Evolutionary conservation across 192 early-diverging fungal species (phyloP).

Genomic region (Entrophospora sp.): DNA sequence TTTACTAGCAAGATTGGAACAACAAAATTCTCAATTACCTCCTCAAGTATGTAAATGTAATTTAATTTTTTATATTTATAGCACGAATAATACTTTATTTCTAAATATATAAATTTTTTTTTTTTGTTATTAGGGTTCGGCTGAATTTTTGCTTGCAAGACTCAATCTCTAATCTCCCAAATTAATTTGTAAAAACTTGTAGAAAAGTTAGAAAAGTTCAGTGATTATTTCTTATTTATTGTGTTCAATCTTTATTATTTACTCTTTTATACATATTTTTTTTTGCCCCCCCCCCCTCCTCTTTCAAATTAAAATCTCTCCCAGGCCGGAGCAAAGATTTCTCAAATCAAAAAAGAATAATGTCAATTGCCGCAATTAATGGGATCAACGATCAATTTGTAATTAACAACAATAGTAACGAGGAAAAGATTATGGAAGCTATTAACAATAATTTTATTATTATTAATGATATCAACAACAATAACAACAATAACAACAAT

Average conservation of each 20-base stretch:
- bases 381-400: constrained; percentile 27
- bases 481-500: too few relatives aligned
- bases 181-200: constrained; percentile 48
- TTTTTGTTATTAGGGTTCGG: constrained; percentile 37
- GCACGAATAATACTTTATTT: constrained; percentile 4
- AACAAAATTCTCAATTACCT: constrained; percentile 46
- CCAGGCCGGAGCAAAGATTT: constrained; percentile 46
- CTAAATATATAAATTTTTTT: neutral
- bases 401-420: too few relatives aligned
- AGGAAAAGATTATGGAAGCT: too few relatives aligned
- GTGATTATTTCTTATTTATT: too few relatives aligned
- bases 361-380: constrained; percentile 36
- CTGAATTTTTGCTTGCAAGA: constrained; percentile 45
- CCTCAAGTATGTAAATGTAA: constrained; percentile 36
- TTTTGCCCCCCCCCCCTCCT: too few relatives aligned
- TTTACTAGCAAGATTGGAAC: constrained; percentile 41
- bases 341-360: constrained; percentile 43
- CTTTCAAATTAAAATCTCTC: too few relatives aligned
- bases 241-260: too few relatives aligned
- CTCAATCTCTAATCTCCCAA: constrained; percentile 51
- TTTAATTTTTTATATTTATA: neutral
- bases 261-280: too few relatives aligned
- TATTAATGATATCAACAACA: too few relatives aligned
- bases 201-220: too few relatives aligned
- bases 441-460: too few relatives aligned